Evolutionary conservation across 2,329 filamentous ascomycete species (phyloP), one percentile per base, ranked within the genome.

Genomic region (Aphanoascus verrucosus): DNA sequence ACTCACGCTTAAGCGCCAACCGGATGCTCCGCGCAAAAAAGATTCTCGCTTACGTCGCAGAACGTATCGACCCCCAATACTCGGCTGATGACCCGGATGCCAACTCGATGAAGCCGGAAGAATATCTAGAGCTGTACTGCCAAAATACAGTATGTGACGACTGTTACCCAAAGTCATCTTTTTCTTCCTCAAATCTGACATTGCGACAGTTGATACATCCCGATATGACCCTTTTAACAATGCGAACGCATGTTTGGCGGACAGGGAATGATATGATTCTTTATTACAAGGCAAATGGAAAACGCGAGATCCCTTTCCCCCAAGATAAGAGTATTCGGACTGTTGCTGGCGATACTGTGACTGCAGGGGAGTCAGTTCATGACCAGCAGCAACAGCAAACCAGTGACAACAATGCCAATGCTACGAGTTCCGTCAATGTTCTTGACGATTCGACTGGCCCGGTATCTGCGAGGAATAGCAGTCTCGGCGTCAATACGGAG

Each of bases 21-120:
- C 82, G 91, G 53, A 97, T 98, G 93, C 77, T 98, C 49, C 81
- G 93, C 45, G 88, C 94, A 2, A 91, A 88, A 72, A 98, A 98
- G 75, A 93, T 98, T 19, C 72, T 97, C 55, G 82, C 83, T 0
- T 98, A 98, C 63, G 82, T 98, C 15, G 88, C 89, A 1, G 93
- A 98, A 69, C 80, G 90, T 52, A 91, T 98, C 55, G 91, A 97
- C 61, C 77, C 81, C 6, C 77, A 76, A 2, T 69, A 77, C n/a
- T 73, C 78, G 0, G 76, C 82, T 48, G 77, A 82, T 50, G 72
- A 76, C 3, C 79, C 83, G 48, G 56, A 55, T 28, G 72, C 77
- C 8, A 73, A 81, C 50, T 75, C 74, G 2, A 71, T 94, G 64
- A 84, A 80, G 62, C 87, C 91, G 1, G 91, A 97, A 66, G 88